Conservation (phyloP, 169 alveolate species). For the Blepharisma undulans region DNA sequence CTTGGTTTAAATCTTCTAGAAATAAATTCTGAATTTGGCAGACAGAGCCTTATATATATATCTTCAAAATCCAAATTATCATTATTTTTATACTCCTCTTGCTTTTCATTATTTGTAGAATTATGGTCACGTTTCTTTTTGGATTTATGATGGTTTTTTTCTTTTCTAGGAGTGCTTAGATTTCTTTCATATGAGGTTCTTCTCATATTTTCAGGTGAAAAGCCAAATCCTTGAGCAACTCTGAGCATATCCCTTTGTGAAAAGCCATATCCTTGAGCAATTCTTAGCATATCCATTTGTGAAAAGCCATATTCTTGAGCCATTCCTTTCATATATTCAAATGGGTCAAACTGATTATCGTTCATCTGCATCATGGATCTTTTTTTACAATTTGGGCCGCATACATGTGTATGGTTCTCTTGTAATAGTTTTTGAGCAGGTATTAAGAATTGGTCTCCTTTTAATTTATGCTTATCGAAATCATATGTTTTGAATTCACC, state of each 20-base stretch:
- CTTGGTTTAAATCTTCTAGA: not conserved
- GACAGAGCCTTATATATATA: not conserved
- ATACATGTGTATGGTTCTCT: not conserved
- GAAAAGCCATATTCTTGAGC: too few relatives aligned
- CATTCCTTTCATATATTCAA: too few relatives aligned
- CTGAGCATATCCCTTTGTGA: too few relatives aligned
- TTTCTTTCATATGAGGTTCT: not conserved
- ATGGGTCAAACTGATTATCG: not conserved
- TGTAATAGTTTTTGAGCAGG: not conserved
- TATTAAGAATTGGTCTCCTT: not conserved
- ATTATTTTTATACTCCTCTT: not conserved
- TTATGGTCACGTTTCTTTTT: not conserved
- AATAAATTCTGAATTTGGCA: not conserved
- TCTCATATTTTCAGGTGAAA: not conserved
- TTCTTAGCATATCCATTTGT: too few relatives aligned
- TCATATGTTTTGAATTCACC: not conserved
- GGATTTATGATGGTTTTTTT: not conserved
- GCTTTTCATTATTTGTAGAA: not conserved
- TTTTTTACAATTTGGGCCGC: not conserved
- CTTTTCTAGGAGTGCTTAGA: not conserved
- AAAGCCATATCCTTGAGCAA: too few relatives aligned
- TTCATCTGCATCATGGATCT: not conserved
- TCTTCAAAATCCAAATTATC: not conserved
- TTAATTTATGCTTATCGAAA: not conserved
- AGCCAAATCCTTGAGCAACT: too few relatives aligned